Conservation (phyloP, 2,329 filamentous ascomycete genomes). For the Hypomyces rosellus region DNA sequence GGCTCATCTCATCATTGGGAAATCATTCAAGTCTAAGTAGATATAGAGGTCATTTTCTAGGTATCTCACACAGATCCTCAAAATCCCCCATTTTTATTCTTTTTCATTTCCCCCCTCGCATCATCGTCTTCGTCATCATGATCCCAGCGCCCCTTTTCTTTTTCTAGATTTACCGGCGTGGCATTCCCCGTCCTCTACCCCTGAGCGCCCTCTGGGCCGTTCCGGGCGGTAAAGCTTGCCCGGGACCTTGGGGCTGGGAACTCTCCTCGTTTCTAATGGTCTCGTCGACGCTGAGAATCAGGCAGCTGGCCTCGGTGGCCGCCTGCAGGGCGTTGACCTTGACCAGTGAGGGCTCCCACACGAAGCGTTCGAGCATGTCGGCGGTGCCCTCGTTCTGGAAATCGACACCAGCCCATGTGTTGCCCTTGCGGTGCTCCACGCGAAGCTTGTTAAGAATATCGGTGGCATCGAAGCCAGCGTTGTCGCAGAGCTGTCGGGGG, state of each 20-base stretch:
- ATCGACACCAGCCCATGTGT: conserved; percentile 92
- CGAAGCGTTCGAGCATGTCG: conserved; percentile 92
- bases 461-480: conserved; percentile 95
- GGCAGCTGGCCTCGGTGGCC: conserved; percentile 87
- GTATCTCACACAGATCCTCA: conserved; percentile 32
- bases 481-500: conserved; percentile 94
- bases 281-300: conserved; percentile 95
- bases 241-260: conserved; percentile 72
- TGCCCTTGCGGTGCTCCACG: conserved; percentile 91
- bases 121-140: background rate
- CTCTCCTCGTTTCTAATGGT: conserved; percentile 98
- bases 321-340: conserved; percentile 98
- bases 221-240: conserved; percentile 66
- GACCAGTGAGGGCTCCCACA: conserved; percentile 94
- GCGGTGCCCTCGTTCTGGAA: conserved; percentile 86
- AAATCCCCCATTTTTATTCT: conserved; percentile 14
- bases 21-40: conserved; percentile 8
- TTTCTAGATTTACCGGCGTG: conserved; percentile 54
- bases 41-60: conserved; percentile 20
- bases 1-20: background rate
- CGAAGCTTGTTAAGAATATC: conserved; percentile 95
- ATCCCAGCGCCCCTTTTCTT: background rate
- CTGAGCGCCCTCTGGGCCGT: conserved; percentile 85
- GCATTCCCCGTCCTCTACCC: conserved; percentile 82
- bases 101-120: background rate